Percentiles rank a stretch among this genome's conserved stretches.
These are phyloP conservation scores for Iberis amara DNA, from an alignment of 441 rosid genomes.

Conservation along the genomic window DNA sequence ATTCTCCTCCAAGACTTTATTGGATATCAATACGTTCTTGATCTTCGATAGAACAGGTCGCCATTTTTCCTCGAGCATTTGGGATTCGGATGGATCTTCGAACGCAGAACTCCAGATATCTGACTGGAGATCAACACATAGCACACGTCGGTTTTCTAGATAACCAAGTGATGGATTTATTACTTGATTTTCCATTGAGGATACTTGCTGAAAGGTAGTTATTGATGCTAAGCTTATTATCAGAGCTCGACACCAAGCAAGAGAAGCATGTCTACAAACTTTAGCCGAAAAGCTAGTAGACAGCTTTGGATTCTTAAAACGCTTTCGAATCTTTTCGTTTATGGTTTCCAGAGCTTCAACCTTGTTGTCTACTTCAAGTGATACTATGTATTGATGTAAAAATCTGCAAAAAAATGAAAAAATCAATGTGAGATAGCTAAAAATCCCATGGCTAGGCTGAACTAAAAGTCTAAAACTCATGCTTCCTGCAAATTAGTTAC, in stretches of 20 bases:
- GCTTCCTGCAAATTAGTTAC: slow-evolving; percentile 37
- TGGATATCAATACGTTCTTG: slow-evolving; percentile 45
- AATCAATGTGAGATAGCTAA: slow-evolving; percentile 14
- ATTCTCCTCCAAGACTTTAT: slow-evolving; percentile 60
- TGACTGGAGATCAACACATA: slow-evolving; percentile 72
- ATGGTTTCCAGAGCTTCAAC: slow-evolving; percentile 80
- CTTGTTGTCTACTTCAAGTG: slow-evolving; percentile 66
- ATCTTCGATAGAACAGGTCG: slow-evolving; percentile 56
- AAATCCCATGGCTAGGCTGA: slow-evolving; percentile 8
- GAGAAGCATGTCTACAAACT: slow-evolving; percentile 89
- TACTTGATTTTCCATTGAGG: slow-evolving; percentile 39
- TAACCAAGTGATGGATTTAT: slow-evolving; percentile 37
- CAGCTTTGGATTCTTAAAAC: slow-evolving; percentile 89
- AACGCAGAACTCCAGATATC: slow-evolving; percentile 62
- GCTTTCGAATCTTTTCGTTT: slow-evolving; percentile 84
- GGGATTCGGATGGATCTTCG: slow-evolving; percentile 55
- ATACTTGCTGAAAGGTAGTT: slow-evolving; percentile 55
- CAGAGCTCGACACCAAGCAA: slow-evolving; percentile 89
- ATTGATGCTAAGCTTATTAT: slow-evolving; percentile 67
- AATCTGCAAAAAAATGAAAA: slow-evolving; percentile 43
- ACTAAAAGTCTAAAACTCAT: slow-evolving; percentile 10
- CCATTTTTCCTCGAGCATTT: slow-evolving; percentile 68
- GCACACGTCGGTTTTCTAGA: slow-evolving; percentile 49
- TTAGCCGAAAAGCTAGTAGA: slow-evolving; percentile 71
- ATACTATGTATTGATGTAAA: slow-evolving; percentile 62